Conservation (phyloP, 164 flowering plant genomes). For the Akebia trifoliata region DNA sequence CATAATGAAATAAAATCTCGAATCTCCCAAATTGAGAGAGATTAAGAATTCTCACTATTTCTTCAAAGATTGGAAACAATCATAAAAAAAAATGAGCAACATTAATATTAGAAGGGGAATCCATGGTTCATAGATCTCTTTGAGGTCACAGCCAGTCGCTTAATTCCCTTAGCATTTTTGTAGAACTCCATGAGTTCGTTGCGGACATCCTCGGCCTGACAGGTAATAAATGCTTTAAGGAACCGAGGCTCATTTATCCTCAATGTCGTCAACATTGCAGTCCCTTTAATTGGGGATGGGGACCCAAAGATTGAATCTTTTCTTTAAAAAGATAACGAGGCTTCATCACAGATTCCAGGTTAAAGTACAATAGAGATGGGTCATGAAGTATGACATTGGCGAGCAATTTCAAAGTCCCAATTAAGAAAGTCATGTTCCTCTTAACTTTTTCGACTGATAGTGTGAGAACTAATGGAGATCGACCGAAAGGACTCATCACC, state of each 20-base stretch:
- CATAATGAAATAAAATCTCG: too few species aligned
- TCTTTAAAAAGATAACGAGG: constrained; percentile 31
- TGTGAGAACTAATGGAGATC: constrained; percentile 44
- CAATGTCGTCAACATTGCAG: constrained; percentile 36
- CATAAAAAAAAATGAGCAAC: too few species aligned
- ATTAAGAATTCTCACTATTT: too few species aligned
- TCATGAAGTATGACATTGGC: constrained; percentile 29
- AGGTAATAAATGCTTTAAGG: constrained; percentile 34
- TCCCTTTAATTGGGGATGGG: constrained; percentile 40
- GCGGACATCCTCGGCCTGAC: constrained; percentile 40
- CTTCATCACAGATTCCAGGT: too few species aligned
- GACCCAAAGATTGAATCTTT: constrained; percentile 47
- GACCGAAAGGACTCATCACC: too few species aligned
- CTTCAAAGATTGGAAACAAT: too few species aligned
- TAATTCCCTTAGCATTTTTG: constrained; percentile 36
- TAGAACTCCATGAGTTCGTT: constrained; percentile 40
- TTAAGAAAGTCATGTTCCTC: constrained; percentile 58
- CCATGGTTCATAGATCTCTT: constrained; percentile 29
- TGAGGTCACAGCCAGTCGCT: constrained; percentile 46
- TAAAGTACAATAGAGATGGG: constrained; percentile 42
- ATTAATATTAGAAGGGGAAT: constrained; percentile 50
- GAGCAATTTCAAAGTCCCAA: constrained; percentile 47
- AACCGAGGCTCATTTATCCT: constrained; percentile 59
- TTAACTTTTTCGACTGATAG: constrained; percentile 59
- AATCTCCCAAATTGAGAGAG: too few species aligned